These are phyloP conservation scores for Dorcoceras hygrometricum DNA, from an alignment of 257 asterid genomes.

Conservation along the genomic window DNA sequence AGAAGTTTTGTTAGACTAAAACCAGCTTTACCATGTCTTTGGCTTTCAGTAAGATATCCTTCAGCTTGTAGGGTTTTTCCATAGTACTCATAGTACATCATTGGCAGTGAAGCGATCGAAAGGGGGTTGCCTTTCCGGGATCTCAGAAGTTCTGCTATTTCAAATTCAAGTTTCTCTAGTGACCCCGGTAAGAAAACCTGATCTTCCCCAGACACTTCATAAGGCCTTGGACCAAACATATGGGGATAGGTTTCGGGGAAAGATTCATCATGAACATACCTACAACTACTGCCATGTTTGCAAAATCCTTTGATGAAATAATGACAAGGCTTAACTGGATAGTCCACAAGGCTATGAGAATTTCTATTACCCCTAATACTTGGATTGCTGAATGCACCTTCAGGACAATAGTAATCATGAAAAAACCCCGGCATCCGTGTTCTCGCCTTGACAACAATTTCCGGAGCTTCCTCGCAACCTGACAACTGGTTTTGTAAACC, in stretches of 20 bases:
- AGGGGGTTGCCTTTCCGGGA: conserved; percentile 62
- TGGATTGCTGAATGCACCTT: conserved; percentile 36
- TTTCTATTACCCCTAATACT: conserved; percentile 42
- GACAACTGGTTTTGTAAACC: conserved; percentile 28
- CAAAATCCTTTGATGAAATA: conserved; percentile 77
- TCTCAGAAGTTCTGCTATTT: conserved; percentile 68
- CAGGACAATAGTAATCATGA: conserved; percentile 38
- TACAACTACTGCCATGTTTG: conserved; percentile 81
- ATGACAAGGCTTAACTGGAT: conserved; percentile 65
- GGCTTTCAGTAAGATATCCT: conserved; percentile 90
- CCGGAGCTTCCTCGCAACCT: conserved; percentile 40
- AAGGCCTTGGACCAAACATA: conserved; percentile 35
- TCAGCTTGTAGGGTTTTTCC: conserved; percentile 75
- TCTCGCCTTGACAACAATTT: conserved; percentile 18
- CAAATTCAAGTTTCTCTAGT: conserved; percentile 62
- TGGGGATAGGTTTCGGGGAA: conserved; percentile 37
- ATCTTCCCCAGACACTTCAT: conserved; percentile 47
- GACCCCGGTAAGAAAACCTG: conserved; percentile 53
- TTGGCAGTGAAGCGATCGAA: conserved; percentile 81
- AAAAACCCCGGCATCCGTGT: conserved; percentile 28
- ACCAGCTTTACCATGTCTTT: conserved; percentile 83
- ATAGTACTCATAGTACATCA: conserved; percentile 66
- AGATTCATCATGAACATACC: conserved; percentile 59
- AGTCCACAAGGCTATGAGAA: conserved; percentile 30
- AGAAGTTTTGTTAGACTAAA: conserved; percentile 84